phyloP scores from a whole-genome alignment of 225 moss, liverwort and hornwort species.

The Polytrichum formosum region DNA sequence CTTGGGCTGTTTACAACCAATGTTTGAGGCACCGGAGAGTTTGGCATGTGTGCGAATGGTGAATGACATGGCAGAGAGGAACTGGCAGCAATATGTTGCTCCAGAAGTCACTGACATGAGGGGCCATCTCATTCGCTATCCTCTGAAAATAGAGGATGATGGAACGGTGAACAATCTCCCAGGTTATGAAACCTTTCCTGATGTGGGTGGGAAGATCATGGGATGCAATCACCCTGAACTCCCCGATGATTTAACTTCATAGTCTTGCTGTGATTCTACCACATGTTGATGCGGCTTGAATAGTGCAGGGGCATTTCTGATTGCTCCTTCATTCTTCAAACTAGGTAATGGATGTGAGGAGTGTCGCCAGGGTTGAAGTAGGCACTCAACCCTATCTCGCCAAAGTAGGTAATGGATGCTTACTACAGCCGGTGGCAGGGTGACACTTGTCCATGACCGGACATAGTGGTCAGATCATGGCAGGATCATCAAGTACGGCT shows the following conservation, averaged over 20 bases:
- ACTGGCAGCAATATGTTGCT: constrained; percentile 58
- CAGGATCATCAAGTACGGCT: too few species aligned
- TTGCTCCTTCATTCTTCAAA: too few species aligned
- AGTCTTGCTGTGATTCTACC: background rate
- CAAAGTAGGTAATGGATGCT: too few species aligned
- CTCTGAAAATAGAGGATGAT: constrained; percentile 52
- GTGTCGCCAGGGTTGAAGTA: too few species aligned
- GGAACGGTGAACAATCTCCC: constrained; percentile 54
- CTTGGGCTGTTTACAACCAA: constrained; percentile 44
- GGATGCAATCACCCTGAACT: constrained; percentile 49
- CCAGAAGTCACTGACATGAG: constrained; percentile 59
- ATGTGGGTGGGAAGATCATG: constrained; percentile 82
- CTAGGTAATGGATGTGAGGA: too few species aligned
- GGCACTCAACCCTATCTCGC: too few species aligned
- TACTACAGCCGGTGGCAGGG: too few species aligned
- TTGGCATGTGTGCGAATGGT: constrained; percentile 64
- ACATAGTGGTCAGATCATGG: too few species aligned
- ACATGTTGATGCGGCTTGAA: too few species aligned
- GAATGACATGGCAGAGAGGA: constrained; percentile 55
- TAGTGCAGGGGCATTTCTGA: too few species aligned
- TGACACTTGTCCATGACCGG: too few species aligned
- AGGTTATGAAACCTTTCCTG: constrained; percentile 56
- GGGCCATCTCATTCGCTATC: constrained; percentile 62
- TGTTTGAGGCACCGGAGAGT: constrained; percentile 58
- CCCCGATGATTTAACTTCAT: constrained; percentile 42